Evolutionary conservation across 2,329 filamentous ascomycete species (phyloP).

Genomic region (Tolypocladium album): DNA sequence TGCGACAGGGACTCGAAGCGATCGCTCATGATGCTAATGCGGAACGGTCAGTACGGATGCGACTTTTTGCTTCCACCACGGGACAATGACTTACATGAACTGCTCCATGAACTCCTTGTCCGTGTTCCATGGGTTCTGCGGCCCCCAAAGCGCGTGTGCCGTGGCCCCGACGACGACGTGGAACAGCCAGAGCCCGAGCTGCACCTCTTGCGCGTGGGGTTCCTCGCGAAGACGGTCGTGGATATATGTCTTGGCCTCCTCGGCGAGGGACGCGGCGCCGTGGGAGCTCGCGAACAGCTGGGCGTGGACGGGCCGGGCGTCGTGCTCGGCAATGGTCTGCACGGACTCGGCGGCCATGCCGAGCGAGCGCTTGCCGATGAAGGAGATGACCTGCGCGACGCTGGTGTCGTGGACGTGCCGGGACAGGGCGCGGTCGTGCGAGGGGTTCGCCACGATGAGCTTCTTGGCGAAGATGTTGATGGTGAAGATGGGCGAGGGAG

Average conservation of each 20-base stretch:
- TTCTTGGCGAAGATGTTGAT: conserved; percentile 17
- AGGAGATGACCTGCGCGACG: conserved; percentile 17
- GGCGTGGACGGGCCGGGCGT: conserved; percentile 16
- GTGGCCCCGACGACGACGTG: conserved; percentile 17
- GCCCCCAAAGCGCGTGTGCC: conserved; percentile 19
- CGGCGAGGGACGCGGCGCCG: conserved; percentile 12
- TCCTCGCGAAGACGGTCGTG: conserved; percentile 10
- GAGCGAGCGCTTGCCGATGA: conserved; percentile 17
- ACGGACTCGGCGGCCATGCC: conserved; percentile 12
- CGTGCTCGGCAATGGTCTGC: conserved; percentile 11
- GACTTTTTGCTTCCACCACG: too few species aligned
- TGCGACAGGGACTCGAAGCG: conserved; percentile 16
- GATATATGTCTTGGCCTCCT: conserved; percentile 10
- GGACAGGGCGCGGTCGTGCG: conserved; percentile 14
- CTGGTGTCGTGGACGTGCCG: conserved; percentile 18
- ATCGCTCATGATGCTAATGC: conserved; percentile 12
- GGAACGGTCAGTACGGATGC: too few species aligned
- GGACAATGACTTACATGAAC: conserved; percentile 9
- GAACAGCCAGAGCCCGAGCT: conserved; percentile 17
- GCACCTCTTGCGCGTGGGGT: conserved; percentile 8
- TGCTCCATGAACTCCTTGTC: conserved; percentile 17
- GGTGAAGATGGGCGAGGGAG: conserved; percentile 10
- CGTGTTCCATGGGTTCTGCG: conserved; percentile 18
- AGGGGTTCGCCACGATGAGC: conserved; percentile 16
- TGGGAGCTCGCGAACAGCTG: conserved; percentile 14